A percentile compares a stretch with the other conserved stretches of the same genome.
phyloP scores from a whole-genome alignment of 345 rosid genomes.

The Zanthoxylum bungeanum region DNA sequence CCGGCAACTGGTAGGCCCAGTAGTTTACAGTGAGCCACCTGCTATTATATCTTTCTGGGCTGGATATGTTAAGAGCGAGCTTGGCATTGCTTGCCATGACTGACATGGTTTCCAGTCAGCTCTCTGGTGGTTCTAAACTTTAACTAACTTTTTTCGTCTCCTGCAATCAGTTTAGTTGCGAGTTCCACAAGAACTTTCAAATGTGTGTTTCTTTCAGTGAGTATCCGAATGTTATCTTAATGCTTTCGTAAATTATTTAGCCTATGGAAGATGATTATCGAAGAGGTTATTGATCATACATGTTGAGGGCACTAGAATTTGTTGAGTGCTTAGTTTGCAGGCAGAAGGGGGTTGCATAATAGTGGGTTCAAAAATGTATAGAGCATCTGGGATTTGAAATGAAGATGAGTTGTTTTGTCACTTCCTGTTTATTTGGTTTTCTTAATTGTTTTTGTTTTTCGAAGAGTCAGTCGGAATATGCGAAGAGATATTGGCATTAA shows the following conservation, averaged over 20 bases:
- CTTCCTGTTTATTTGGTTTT: not conserved
- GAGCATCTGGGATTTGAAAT: constrained; percentile 23
- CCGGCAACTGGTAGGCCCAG: constrained; percentile 49
- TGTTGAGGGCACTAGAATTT: not conserved
- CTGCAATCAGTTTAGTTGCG: constrained; percentile 12
- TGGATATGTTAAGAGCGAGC: constrained; percentile 60
- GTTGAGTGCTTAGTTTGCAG: not conserved
- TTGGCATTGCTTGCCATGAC: constrained; percentile 49
- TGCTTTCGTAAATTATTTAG: not conserved
- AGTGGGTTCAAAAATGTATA: constrained; percentile 27
- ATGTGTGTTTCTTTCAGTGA: not conserved
- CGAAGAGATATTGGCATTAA: too few species aligned
- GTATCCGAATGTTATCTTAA: not conserved
- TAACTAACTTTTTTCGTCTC: constrained; percentile 21
- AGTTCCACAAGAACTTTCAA: constrained; percentile 6
- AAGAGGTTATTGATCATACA: constrained; percentile 4
- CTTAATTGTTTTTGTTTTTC: not conserved
- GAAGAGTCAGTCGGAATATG: too few species aligned
- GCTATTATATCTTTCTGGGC: constrained; percentile 11
- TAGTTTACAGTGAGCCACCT: constrained; percentile 40
- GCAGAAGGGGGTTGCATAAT: constrained; percentile 11
- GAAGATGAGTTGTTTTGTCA: constrained; percentile 11
- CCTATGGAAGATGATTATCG: not conserved
- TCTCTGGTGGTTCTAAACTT: constrained; percentile 27
- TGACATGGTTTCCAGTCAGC: constrained; percentile 40